Percentiles rank a stretch among this genome's conserved stretches.
phyloP scores from a whole-genome alignment of 805 yeast genomes.

The Nakazawaea holstii region DNA sequence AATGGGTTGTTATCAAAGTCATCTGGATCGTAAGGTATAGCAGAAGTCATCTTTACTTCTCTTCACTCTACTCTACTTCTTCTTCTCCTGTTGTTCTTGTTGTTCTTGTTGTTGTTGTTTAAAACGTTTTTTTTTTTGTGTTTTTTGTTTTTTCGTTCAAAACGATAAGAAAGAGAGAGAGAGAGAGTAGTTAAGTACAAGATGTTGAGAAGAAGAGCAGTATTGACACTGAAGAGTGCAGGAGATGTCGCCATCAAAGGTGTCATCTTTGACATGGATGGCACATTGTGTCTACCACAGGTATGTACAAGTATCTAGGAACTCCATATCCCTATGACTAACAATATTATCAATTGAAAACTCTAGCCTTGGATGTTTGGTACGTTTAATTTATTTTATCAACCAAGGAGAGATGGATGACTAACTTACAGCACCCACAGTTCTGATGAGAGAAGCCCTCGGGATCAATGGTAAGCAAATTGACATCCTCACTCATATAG shows the following conservation, averaged over 20 bases:
- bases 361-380: conserved; percentile 27
- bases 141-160: neutral
- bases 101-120: neutral
- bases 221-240: conserved; percentile 16
- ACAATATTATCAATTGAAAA: neutral
- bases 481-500: conserved; percentile 52
- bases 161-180: neutral
- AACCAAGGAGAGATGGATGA: too few relatives aligned
- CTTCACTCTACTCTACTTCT: neutral
- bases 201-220: conserved; percentile 12
- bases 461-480: conserved; percentile 36
- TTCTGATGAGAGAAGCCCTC: conserved; percentile 55
- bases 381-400: conserved; percentile 8
- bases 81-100: neutral
- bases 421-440: conserved; percentile 16
- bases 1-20: conserved; percentile 60
- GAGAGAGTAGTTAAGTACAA: neutral
- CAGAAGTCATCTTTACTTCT: conserved; percentile 25
- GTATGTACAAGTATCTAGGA: conserved; percentile 14
- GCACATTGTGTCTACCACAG: conserved; percentile 66
- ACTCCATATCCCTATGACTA: neutral
- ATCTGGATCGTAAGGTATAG: conserved; percentile 37
- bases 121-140: neutral
- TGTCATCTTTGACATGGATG: conserved; percentile 75
- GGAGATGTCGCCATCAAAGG: conserved; percentile 38